A percentile compares a stretch with the other conserved stretches of the same genome.
phyloP scores from a whole-genome alignment of 257 asterid species.

The Cruciata laevipes region DNA sequence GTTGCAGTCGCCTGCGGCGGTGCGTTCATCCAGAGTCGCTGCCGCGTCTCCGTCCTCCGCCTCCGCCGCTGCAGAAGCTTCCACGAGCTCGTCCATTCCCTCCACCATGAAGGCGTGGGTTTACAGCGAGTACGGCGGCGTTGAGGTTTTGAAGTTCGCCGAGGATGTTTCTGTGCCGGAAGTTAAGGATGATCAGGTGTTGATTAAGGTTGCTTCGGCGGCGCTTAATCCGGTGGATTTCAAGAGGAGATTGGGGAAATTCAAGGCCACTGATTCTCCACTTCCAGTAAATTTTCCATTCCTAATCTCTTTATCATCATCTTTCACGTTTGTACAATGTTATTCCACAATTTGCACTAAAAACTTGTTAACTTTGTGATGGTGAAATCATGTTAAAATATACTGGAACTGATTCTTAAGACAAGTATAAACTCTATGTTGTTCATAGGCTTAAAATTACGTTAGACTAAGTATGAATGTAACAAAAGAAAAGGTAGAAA shows the following conservation, averaged over 20 bases:
- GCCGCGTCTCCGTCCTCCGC: conserved; percentile 59
- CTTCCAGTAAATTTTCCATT: conserved; percentile 55
- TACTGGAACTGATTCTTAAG: too few relatives aligned
- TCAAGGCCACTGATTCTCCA: conserved; percentile 87
- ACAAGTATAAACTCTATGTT: too few relatives aligned
- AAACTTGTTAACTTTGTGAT: too few relatives aligned
- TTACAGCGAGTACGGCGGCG: conserved; percentile 68
- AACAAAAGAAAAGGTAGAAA: too few relatives aligned
- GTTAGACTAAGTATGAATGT: too few relatives aligned
- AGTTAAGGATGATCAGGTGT: conserved; percentile 62
- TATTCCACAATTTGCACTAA: neutral
- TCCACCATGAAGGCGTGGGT: conserved; percentile 82
- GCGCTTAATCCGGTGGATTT: conserved; percentile 86
- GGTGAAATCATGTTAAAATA: neutral
- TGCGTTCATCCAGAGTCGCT: conserved; percentile 20
- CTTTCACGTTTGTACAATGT: too few relatives aligned
- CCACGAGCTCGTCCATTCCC: conserved; percentile 41
- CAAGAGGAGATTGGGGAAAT: conserved; percentile 70
- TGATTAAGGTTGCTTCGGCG: conserved; percentile 80
- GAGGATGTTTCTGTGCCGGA: conserved; percentile 52
- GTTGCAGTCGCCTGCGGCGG: conserved; percentile 6
- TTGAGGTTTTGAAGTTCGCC: conserved; percentile 65
- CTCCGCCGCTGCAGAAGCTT: conserved; percentile 32
- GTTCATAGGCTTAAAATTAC: too few relatives aligned
- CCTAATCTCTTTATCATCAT: neutral